Conservation (phyloP, 1,139 yeast genomes). For the Yamadazyma atlantica region DNA sequence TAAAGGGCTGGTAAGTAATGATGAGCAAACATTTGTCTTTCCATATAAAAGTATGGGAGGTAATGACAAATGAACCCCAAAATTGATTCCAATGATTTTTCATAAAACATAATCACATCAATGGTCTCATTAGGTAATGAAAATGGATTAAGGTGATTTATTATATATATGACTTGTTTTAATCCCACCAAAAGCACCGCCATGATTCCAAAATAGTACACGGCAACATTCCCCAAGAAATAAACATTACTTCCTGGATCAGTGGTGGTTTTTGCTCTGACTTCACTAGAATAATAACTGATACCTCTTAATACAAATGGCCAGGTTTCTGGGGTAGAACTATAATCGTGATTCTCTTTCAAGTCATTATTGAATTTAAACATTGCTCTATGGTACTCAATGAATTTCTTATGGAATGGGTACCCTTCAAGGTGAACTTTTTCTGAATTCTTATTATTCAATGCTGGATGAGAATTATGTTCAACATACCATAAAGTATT, state of each 20-base stretch:
- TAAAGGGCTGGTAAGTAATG: constrained; percentile 41
- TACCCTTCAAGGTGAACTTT: constrained; percentile 25
- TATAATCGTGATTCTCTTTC: constrained; percentile 26
- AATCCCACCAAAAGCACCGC: constrained; percentile 20
- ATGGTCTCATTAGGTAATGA: constrained; percentile 16
- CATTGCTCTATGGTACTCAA: constrained; percentile 39
- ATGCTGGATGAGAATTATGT: constrained; percentile 52
- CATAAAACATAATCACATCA: constrained; percentile 19
- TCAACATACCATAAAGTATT: constrained; percentile 70
- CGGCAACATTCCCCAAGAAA: constrained; percentile 35
- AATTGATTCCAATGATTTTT: constrained; percentile 24
- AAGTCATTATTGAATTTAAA: constrained; percentile 27
- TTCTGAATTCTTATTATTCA: constrained; percentile 27
- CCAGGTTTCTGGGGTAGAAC: constrained; percentile 40
- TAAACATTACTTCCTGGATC: constrained; percentile 30
- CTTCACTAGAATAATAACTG: constrained; percentile 26
- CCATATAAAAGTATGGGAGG: constrained; percentile 33
- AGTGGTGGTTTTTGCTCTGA: constrained; percentile 16
- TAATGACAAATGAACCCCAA: constrained; percentile 40
- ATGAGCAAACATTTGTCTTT: constrained; percentile 35
- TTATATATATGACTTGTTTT: constrained; percentile 20
- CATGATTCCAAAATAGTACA: constrained; percentile 29
- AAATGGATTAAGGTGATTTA: constrained; percentile 37
- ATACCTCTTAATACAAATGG: constrained; percentile 38
- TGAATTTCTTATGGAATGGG: constrained; percentile 29